These are phyloP conservation scores for Sechiopsis laciniata DNA, from an alignment of 306 rosid species.

Conservation along the genomic window DNA sequence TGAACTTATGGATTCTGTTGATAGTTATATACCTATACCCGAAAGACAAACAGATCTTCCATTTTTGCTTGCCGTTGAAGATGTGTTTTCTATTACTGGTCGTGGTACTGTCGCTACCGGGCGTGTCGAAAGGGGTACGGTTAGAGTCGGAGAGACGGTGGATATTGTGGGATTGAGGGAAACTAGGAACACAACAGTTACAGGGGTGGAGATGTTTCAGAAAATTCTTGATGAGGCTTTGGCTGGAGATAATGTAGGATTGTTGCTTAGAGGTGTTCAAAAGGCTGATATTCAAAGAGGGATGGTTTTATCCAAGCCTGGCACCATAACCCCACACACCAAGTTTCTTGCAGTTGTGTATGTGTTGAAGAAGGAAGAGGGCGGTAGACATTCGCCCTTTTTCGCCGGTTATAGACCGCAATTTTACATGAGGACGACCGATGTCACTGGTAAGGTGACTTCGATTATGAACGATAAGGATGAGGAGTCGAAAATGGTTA, in stretches of 20 bases:
- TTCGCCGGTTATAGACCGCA: slow-evolving; percentile 74
- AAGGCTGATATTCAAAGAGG: slow-evolving; percentile 84
- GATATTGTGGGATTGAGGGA: slow-evolving; percentile 77
- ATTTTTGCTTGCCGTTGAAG: slow-evolving; percentile 68
- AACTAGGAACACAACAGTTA: slow-evolving; percentile 61
- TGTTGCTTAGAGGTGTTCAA: slow-evolving; percentile 80
- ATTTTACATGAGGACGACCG: slow-evolving; percentile 90
- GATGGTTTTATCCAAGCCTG: slow-evolving; percentile 86
- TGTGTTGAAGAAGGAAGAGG: slow-evolving; percentile 87
- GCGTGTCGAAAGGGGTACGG: slow-evolving; percentile 65
- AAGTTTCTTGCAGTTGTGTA: slow-evolving; percentile 78
- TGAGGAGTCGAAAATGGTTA: slow-evolving; percentile 90
- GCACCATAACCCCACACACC: slow-evolving; percentile 73
- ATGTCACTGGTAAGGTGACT: slow-evolving; percentile 69
- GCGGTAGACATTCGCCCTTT: slow-evolving; percentile 81
- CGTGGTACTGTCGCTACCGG: slow-evolving; percentile 93
- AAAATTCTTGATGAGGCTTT: slow-evolving; percentile 71
- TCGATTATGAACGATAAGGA: slow-evolving; percentile 77
- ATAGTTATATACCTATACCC: slow-evolving; percentile 69
- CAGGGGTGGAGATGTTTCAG: slow-evolving; percentile 90
- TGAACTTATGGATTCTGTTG: slow-evolving; percentile 76
- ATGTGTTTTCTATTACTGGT: slow-evolving; percentile 73
- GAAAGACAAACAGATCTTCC: slow-evolving; percentile 69
- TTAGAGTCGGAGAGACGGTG: slow-evolving; percentile 55
- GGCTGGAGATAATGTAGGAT: slow-evolving; percentile 87